Percentiles rank a stretch among this genome's conserved stretches.
Conservation (phyloP, 768 basidiomycete species). For the Kwoniella botswanensis region DNA sequence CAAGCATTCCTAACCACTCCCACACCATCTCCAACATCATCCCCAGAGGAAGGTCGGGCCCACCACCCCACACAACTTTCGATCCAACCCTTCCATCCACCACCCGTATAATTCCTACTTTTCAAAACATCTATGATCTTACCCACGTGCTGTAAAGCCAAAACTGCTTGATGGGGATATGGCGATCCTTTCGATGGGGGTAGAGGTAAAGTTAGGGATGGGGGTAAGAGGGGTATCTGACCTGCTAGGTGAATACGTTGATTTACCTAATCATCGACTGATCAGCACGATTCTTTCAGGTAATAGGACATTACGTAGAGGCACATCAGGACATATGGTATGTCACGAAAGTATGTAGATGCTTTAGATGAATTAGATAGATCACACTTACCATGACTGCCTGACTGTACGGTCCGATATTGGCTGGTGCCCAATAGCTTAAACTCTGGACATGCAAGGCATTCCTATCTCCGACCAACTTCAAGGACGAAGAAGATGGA, state of each 20-base stretch:
- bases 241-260: conserved; percentile 87
- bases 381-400: conserved; percentile 71
- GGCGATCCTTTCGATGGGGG: conserved; percentile 59
- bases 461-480: conserved; percentile 60
- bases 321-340: too few species aligned
- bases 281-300: background rate
- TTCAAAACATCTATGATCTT: conserved; percentile 70
- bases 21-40: conserved; percentile 27
- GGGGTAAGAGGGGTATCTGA: conserved; percentile 88
- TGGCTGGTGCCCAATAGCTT: conserved; percentile 99
- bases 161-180: conserved; percentile 68
- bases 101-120: conserved; percentile 61
- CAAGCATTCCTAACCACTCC: conserved; percentile 33
- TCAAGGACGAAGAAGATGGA: background rate
- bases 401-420: conserved; percentile 98
- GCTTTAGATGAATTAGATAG: too few species aligned
- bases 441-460: conserved; percentile 92
- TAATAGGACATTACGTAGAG: too few species aligned
- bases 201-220: conserved; percentile 70
- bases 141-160: conserved; percentile 78
- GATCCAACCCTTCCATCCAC: conserved; percentile 68
- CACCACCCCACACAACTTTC: conserved; percentile 79
- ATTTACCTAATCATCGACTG: conserved; percentile 64
- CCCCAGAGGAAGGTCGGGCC: conserved; percentile 7
- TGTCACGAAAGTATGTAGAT: too few species aligned